These are phyloP conservation scores for Meyerozyma athensensis DNA, from an alignment of 1,139 yeast species.

Conservation along the genomic window DNA sequence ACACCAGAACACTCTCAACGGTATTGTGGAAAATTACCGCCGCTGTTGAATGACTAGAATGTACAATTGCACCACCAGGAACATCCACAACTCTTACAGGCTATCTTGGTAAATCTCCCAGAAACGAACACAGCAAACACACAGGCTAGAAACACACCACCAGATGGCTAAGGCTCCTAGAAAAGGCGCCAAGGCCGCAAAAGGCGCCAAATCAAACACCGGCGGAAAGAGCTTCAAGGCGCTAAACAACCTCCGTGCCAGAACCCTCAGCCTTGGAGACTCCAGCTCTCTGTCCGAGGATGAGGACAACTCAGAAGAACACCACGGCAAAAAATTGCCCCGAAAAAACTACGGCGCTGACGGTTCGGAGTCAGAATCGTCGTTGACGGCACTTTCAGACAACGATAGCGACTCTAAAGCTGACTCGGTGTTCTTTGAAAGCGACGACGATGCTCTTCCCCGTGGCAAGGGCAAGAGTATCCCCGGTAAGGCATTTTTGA, in stretches of 20 bases:
- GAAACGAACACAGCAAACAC: background rate
- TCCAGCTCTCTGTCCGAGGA: slow-evolving; percentile 24
- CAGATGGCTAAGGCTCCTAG: slow-evolving; percentile 2
- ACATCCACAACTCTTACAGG: background rate
- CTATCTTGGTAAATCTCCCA: background rate
- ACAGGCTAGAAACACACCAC: background rate
- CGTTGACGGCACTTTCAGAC: slow-evolving; percentile 41
- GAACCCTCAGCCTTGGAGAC: slow-evolving; percentile 37
- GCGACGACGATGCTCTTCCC: slow-evolving; percentile 10
- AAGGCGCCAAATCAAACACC: slow-evolving; percentile 7
- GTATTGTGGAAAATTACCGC: background rate
- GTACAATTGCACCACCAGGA: background rate
- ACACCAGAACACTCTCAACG: background rate
- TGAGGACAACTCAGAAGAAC: slow-evolving; percentile 17
- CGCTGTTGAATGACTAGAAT: background rate
- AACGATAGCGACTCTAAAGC: slow-evolving; percentile 15
- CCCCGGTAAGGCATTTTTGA: background rate
- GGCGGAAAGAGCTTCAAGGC: slow-evolving; percentile 36
- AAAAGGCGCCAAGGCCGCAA: slow-evolving; percentile 1
- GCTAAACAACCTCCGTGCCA: slow-evolving; percentile 14
- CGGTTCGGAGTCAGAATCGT: slow-evolving; percentile 25
- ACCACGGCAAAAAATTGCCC: background rate
- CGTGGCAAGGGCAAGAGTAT: background rate
- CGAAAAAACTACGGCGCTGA: slow-evolving; percentile 3
- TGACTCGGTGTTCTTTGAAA: slow-evolving; percentile 13